Evolutionary conservation across 257 asterid genomes (phyloP), one percentile per base, ranked within the genome.

Genomic region (Jacaranda copaia): DNA sequence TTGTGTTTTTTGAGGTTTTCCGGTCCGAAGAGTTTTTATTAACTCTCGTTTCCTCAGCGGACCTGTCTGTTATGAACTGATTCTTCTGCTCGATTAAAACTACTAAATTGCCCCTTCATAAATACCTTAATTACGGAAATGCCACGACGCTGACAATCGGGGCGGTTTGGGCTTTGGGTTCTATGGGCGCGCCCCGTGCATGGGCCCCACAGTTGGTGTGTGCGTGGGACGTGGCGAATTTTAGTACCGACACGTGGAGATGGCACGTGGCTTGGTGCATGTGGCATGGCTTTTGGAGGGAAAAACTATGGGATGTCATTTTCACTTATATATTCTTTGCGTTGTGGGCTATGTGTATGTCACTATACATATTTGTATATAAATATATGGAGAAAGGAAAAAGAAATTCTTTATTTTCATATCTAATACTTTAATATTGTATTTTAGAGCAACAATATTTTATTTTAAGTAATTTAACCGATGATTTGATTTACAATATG

Each of bases 51-150:
- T 78, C 82, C 82, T 81, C 82, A 74, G 81, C 67, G 78, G 68
- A 64, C 84, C 84, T 84, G 91, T 88, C 93, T 87, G 93, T 87
- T 88, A 82, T 80, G 92, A 86, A 88, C 89, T 81, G 88, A 85
- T 83, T 80, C 79, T 76, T 77, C 80, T 74, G 81, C 80, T 80
- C 55, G 4, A 4, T 9, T 0, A 75, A 25, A 77, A 48, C 5
- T 56, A 49, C 89, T 0, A 0, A 12, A 7, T 49, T 81, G 25
- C 68, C 88, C 84, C 72, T 73, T 0, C 2, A n/a, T 3, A 52
- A 75, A 6, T 46, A 7, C 1, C 5, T 1, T 64, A 64, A 78
- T 75, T 78, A 70, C 79, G 42, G 18, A 39, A 73, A 51, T 19
- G 68, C 76, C 80, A 48, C 59, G 45, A 2, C 8, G 10, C 10